phyloP scores from a whole-genome alignment of 768 basidiomycete genomes.

The Dioszegia aurantiaca region DNA sequence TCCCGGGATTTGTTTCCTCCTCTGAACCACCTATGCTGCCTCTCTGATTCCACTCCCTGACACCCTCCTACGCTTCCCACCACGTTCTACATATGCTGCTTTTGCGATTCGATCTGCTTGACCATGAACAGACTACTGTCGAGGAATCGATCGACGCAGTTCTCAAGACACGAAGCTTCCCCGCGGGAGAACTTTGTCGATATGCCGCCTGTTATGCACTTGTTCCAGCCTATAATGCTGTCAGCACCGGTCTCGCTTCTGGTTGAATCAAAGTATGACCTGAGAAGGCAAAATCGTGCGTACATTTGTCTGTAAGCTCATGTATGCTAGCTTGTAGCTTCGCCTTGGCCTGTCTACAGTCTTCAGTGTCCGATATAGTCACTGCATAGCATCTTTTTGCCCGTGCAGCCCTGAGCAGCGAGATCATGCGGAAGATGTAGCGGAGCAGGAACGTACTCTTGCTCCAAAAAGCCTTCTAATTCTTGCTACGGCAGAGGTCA shows the following conservation, averaged over 20 bases:
- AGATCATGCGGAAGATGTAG: neutral
- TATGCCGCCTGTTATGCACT: conserved; percentile 22
- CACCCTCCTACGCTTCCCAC: neutral
- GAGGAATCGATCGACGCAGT: conserved; percentile 89
- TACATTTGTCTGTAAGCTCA: conserved; percentile 79
- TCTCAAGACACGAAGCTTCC: conserved; percentile 77
- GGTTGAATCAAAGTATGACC: too few relatives aligned
- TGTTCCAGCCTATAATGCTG: conserved; percentile 31
- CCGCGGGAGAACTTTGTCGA: conserved; percentile 42
- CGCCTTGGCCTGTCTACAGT: conserved; percentile 64
- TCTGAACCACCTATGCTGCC: neutral
- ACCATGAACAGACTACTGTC: conserved; percentile 83
- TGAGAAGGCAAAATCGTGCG: conserved; percentile 42
- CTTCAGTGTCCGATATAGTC: neutral
- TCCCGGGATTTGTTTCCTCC: too few relatives aligned
- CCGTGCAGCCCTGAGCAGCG: too few relatives aligned
- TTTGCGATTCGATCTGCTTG: conserved; percentile 57
- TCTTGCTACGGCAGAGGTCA: conserved; percentile 63
- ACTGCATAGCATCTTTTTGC: neutral
- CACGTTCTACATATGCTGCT: conserved; percentile 24
- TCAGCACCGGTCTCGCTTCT: conserved; percentile 9
- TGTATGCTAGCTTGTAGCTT: conserved; percentile 67
- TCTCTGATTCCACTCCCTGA: neutral
- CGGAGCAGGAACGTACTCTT: conserved; percentile 54
- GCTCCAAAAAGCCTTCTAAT: conserved; percentile 71